phyloP scores from a whole-genome alignment of 345 rosid genomes.

The Pistacia vera region DNA sequence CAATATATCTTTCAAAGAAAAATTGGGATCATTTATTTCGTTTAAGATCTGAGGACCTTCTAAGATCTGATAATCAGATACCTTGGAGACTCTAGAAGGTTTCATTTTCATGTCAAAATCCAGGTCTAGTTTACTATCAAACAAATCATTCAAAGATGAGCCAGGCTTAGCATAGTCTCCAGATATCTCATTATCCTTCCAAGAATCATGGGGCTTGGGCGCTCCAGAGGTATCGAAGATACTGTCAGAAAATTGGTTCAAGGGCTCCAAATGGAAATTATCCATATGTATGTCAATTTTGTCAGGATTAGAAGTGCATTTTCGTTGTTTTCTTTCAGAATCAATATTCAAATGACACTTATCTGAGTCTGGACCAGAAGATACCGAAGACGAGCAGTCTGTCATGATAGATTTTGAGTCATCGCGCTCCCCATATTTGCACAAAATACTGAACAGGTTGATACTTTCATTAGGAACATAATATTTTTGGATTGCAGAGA shows the following conservation, averaged over 20 bases:
- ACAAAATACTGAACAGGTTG: conserved; percentile 61
- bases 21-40: conserved; percentile 29
- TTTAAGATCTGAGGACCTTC: conserved; percentile 23
- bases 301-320: conserved; percentile 28
- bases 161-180: conserved; percentile 33
- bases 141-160: conserved; percentile 37
- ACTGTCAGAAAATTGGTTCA: conserved; percentile 36
- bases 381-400: conserved; percentile 85
- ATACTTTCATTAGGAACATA: conserved; percentile 74
- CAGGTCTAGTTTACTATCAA: conserved; percentile 38
- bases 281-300: conserved; percentile 40
- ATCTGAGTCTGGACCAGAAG: conserved; percentile 74
- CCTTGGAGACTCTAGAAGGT: conserved; percentile 26
- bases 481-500: conserved; percentile 49
- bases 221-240: conserved; percentile 39
- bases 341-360: conserved; percentile 43
- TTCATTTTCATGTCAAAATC: conserved; percentile 31
- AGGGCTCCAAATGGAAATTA: conserved; percentile 41
- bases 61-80: conserved; percentile 23
- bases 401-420: conserved; percentile 93
- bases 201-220: conserved; percentile 33
- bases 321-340: conserved; percentile 43
- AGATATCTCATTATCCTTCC: conserved; percentile 46
- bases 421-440: conserved; percentile 82
- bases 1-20: conserved; percentile 30